A percentile compares a stretch with the other conserved stretches of the same genome.
Evolutionary conservation across 306 rosid species (phyloP).

Genomic region (Castanea crenata): DNA sequence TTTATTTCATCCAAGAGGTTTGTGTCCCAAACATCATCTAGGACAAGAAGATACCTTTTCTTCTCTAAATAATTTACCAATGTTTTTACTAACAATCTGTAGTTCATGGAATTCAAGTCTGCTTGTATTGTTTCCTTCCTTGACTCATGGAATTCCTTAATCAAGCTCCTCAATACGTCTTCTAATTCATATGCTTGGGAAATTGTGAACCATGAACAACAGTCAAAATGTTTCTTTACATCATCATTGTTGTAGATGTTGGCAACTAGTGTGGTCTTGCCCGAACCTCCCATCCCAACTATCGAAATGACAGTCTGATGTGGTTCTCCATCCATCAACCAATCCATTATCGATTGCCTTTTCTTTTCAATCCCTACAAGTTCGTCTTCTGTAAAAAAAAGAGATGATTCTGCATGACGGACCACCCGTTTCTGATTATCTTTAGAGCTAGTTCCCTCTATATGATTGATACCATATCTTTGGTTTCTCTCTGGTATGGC

Average conservation of each 20-base stretch:
- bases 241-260: background rate
- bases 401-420: too few relatives aligned
- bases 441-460: too few relatives aligned
- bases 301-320: too few relatives aligned
- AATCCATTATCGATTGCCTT: too few relatives aligned
- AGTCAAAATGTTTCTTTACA: background rate
- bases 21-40: background rate
- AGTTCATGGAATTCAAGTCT: background rate
- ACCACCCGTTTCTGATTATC: too few relatives aligned
- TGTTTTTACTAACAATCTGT: background rate
- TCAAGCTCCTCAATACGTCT: background rate
- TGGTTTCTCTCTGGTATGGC: too few relatives aligned
- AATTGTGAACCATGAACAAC: background rate
- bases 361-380: too few relatives aligned
- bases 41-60: background rate
- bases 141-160: background rate
- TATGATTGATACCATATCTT: too few relatives aligned
- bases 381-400: too few relatives aligned
- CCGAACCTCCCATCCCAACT: too few relatives aligned
- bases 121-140: background rate
- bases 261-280: too few relatives aligned
- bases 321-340: too few relatives aligned
- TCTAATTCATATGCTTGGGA: background rate
- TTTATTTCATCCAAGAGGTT: background rate
- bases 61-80: background rate